phyloP scores from a whole-genome alignment of 2,329 filamentous ascomycete species.

The Fusarium ramigenum region DNA sequence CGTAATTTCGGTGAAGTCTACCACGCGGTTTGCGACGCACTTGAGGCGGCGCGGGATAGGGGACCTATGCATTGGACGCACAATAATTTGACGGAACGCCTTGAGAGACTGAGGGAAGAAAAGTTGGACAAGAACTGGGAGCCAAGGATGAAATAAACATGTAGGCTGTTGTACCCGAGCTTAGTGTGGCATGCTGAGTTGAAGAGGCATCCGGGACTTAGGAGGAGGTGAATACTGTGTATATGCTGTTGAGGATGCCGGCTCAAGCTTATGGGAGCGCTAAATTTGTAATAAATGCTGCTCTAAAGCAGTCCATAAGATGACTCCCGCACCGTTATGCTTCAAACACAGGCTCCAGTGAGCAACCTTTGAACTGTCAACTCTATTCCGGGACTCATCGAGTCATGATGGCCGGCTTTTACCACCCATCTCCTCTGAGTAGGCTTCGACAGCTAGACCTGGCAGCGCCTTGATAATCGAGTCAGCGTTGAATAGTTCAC shows the following conservation, averaged over 20 bases:
- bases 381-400: background rate
- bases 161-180: background rate
- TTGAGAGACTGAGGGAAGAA: conserved; percentile 28
- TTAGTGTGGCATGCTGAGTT: background rate
- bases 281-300: background rate
- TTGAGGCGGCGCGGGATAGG: conserved; percentile 31
- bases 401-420: conserved; percentile 8
- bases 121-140: conserved; percentile 7
- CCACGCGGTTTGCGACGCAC: conserved; percentile 28
- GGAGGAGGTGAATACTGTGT: background rate
- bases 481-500: background rate
- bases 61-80: conserved; percentile 35
- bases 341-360: background rate
- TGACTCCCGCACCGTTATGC: background rate
- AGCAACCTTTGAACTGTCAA: conserved; percentile 1
- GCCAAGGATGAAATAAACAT: background rate
- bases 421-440: conserved; percentile 2
- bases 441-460: background rate
- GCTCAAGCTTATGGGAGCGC: background rate
- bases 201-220: background rate
- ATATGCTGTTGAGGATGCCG: background rate
- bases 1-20: conserved; percentile 36
- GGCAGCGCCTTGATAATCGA: background rate
- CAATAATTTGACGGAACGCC: conserved; percentile 28
- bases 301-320: background rate